Evolutionary conservation across 331 rosid genomes (phyloP).

Genomic region (Quercus lobata): DNA sequence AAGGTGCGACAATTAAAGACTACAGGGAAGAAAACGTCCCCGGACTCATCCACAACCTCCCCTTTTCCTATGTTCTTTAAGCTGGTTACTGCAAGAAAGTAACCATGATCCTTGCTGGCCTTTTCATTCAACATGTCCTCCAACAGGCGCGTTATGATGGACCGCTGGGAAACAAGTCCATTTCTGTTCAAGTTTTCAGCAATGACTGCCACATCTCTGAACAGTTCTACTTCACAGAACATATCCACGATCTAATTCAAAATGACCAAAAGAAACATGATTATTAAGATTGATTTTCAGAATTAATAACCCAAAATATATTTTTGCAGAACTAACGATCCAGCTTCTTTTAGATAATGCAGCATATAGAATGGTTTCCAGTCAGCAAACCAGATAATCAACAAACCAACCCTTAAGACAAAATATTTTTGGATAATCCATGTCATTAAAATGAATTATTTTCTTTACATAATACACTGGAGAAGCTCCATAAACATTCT

Average conservation of each 20-base stretch:
- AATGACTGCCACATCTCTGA: conserved; percentile 19
- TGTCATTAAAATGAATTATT: background rate
- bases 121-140: conserved; percentile 33
- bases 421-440: background rate
- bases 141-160: conserved; percentile 28
- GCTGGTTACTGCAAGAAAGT: conserved; percentile 43
- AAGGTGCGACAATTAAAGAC: conserved; percentile 41
- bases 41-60: conserved; percentile 3
- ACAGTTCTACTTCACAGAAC: conserved; percentile 36
- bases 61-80: conserved; percentile 31
- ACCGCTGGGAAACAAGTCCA: conserved; percentile 6
- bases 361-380: background rate
- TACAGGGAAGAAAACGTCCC: conserved; percentile 25
- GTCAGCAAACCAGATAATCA: background rate
- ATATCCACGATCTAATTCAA: conserved; percentile 20
- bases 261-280: background rate
- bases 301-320: background rate
- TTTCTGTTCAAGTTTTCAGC: conserved; percentile 22
- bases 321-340: background rate
- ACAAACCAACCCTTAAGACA: background rate
- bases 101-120: conserved; percentile 33
- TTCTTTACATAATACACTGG: background rate
- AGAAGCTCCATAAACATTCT: background rate
- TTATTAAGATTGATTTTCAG: background rate
- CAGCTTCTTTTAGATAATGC: background rate